A percentile compares a stretch with the other conserved stretches of the same genome.
phyloP scores from a whole-genome alignment of 805 yeast species.

The Candida easanensis region DNA sequence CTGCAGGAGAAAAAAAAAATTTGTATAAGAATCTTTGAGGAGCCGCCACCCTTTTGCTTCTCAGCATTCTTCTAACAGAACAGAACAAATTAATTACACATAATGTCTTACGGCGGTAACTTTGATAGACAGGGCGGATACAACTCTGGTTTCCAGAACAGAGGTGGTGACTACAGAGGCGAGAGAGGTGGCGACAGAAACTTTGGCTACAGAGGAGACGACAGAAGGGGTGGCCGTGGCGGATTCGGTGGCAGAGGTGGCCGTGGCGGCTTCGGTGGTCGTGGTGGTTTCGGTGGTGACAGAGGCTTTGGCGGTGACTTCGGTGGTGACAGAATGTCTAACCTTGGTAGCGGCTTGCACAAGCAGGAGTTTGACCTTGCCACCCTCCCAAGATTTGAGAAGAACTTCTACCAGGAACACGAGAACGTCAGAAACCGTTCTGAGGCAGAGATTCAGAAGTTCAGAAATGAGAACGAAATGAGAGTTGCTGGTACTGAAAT shows the following conservation, averaged over 20 bases:
- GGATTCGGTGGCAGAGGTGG: conserved; percentile 31
- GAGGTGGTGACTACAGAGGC: conserved; percentile 23
- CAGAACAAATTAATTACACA: no score
- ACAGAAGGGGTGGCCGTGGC: conserved; percentile 37
- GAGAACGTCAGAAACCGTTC: conserved; percentile 73
- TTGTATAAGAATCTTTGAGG: no score
- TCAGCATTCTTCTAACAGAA: no score
- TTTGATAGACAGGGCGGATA: conserved; percentile 21
- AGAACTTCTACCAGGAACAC: conserved; percentile 89
- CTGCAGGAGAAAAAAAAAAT: no score
- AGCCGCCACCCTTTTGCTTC: no score
- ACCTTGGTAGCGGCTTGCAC: conserved; percentile 53
- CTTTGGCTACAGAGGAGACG: conserved; percentile 32
- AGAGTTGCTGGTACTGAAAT: conserved; percentile 76
- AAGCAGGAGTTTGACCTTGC: conserved; percentile 82
- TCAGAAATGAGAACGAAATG: conserved; percentile 87
- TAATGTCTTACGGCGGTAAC: conserved; percentile 23
- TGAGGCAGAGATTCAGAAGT: conserved; percentile 66
- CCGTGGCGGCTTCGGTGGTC: no score
- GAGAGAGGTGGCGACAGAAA: conserved; percentile 28
- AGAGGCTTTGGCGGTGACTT: conserved; percentile 38
- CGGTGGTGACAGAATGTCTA: conserved; percentile 40
- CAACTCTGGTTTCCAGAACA: conserved; percentile 22
- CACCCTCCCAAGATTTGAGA: conserved; percentile 83
- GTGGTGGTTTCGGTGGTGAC: conserved; percentile 27